phyloP scores from a whole-genome alignment of 1,284 basidiomycete species.

The Malassezia vespertilionis region DNA sequence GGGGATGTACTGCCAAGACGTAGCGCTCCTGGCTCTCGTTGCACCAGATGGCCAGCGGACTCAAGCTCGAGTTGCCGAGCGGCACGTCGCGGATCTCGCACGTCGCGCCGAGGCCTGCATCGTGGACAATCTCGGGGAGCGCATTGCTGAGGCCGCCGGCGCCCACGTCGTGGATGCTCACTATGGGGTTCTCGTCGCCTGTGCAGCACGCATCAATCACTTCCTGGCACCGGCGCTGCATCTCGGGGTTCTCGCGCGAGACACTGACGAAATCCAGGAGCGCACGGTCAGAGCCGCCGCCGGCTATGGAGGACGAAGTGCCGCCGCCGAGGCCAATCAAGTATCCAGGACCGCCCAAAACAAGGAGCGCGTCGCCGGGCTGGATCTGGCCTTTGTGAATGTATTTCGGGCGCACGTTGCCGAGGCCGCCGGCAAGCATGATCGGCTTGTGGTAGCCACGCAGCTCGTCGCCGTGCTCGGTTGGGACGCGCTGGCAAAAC shows the following conservation, averaged over 20 bases:
- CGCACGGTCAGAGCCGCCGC: constrained; percentile 57
- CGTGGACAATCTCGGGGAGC: constrained; percentile 90
- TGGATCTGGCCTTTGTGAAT: constrained; percentile 40
- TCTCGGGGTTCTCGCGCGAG: constrained; percentile 94
- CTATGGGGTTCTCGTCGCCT: constrained; percentile 58
- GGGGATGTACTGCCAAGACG: constrained; percentile 58
- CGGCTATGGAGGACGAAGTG: constrained; percentile 80
- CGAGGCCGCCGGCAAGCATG: constrained; percentile 96
- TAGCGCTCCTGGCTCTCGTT: constrained; percentile 98
- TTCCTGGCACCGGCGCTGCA: constrained; percentile 92
- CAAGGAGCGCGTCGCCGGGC: constrained; percentile 55
- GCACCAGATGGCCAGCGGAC: constrained; percentile 99
- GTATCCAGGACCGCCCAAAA: constrained; percentile 93
- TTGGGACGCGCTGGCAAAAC: constrained; percentile 37
- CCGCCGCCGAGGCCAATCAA: constrained; percentile 94
- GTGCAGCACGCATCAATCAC: constrained; percentile 67
- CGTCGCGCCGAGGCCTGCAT: constrained; percentile 75
- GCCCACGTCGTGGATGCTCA: constrained; percentile 95
- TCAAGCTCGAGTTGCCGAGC: constrained; percentile 84
- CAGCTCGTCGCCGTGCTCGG: constrained; percentile 53
- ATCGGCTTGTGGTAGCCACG: constrained; percentile 98
- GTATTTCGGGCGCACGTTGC: constrained; percentile 59
- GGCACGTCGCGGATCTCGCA: constrained; percentile 91
- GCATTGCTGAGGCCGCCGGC: constrained; percentile 95
- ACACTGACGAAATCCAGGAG: constrained; percentile 95